phyloP scores from a whole-genome alignment of 1,284 basidiomycete species.

The Rhodotorula sp. region DNA sequence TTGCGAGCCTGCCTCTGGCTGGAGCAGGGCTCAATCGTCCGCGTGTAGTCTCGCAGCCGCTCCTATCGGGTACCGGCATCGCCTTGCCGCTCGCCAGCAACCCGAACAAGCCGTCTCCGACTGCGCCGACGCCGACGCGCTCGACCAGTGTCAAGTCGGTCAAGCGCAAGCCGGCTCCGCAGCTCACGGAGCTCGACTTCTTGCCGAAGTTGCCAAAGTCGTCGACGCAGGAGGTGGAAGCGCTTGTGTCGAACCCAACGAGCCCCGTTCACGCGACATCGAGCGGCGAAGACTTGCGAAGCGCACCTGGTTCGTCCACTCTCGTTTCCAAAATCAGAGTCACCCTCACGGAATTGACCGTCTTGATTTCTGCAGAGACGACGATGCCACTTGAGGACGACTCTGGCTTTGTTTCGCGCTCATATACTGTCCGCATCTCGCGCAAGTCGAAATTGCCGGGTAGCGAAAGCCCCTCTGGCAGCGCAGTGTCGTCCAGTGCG shows the following conservation, averaged over 20 bases:
- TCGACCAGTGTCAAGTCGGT: constrained; percentile 6
- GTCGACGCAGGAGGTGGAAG: not conserved
- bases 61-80: not conserved
- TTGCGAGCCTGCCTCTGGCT: not conserved
- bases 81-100: too few relatives aligned
- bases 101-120: too few relatives aligned
- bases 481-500: not conserved
- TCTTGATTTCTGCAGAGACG: too few relatives aligned
- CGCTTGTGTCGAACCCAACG: not conserved
- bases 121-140: not conserved
- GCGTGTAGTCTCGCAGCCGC: constrained; percentile 4
- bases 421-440: not conserved
- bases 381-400: not conserved
- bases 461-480: not conserved
- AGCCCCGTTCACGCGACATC: not conserved
- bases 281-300: too few relatives aligned
- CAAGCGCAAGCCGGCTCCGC: constrained; percentile 14
- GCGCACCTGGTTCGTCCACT: too few relatives aligned
- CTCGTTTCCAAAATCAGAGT: too few relatives aligned
- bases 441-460: not conserved
- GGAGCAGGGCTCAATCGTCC: not conserved
- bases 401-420: not conserved
- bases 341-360: too few relatives aligned
- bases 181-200: not conserved
- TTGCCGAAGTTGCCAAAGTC: not conserved